phyloP scores from a whole-genome alignment of 257 asterid species.

The Solanum ossicruentum region DNA sequence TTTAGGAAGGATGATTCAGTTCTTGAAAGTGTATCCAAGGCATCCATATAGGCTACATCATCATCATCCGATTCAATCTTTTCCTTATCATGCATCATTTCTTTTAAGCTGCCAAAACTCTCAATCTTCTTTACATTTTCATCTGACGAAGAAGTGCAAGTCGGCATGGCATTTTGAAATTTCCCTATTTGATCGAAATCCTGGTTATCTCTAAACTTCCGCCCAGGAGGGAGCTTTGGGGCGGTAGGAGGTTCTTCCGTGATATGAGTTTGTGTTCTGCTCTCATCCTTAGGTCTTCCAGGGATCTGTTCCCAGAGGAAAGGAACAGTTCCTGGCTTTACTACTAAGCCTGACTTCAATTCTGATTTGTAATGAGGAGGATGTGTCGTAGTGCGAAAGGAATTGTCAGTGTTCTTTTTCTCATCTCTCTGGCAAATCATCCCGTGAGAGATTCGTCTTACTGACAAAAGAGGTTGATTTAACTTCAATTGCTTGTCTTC shows the following conservation, averaged over 20 bases:
- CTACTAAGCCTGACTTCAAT: constrained; percentile 60
- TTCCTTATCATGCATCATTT: constrained; percentile 10
- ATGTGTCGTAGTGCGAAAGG: constrained; percentile 13
- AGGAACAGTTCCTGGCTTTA: constrained; percentile 55
- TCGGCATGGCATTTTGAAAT: background rate
- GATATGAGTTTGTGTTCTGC: background rate
- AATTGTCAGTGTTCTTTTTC: constrained; percentile 2
- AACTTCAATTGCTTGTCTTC: constrained; percentile 57
- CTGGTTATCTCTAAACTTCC: constrained; percentile 15
- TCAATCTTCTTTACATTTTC: constrained; percentile 3
- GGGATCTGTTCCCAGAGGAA: constrained; percentile 69
- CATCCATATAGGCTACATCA: constrained; percentile 60
- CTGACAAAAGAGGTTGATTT: constrained; percentile 55
- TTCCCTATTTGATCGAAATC: constrained; percentile 6
- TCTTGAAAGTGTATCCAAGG: constrained; percentile 58
- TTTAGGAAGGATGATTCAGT: constrained; percentile 58
- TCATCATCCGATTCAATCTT: constrained; percentile 28
- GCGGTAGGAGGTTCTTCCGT: constrained; percentile 17
- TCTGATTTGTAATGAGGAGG: constrained; percentile 50
- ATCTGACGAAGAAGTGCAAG: background rate
- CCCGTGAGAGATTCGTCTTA: constrained; percentile 29
- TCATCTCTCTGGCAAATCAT: constrained; percentile 14
- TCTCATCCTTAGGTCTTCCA: constrained; percentile 52
- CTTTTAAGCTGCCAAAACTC: constrained; percentile 9
- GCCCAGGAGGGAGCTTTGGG: constrained; percentile 69